phyloP scores from a whole-genome alignment of 2,329 filamentous ascomycete genomes.

The Scedosporium boydii region DNA sequence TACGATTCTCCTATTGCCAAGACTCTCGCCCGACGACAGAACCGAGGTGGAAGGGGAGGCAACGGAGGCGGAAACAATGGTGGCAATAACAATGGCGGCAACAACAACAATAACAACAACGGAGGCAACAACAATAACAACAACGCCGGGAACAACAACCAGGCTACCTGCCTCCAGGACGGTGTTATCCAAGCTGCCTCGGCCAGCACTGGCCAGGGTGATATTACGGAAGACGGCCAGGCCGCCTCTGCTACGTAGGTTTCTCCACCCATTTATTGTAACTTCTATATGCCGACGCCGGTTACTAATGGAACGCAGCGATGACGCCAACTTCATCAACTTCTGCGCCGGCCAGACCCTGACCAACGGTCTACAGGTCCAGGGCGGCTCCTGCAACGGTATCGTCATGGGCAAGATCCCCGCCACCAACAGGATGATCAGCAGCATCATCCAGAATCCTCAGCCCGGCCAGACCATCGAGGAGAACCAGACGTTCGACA shows the following conservation, averaged over 20 bases:
- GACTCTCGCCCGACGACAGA: conserved; percentile 32
- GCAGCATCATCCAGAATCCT: conserved; percentile 43
- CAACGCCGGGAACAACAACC: conserved; percentile 7
- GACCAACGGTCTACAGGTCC: conserved; percentile 52
- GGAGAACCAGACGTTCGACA: conserved; percentile 39
- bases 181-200: not conserved
- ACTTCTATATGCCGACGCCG: conserved; percentile 10
- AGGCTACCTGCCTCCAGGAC: conserved; percentile 6
- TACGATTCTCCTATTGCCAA: conserved; percentile 25
- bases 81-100: conserved; percentile 9
- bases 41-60: conserved; percentile 15
- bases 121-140: conserved; percentile 11
- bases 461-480: conserved; percentile 38
- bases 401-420: conserved; percentile 56
- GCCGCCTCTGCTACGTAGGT: conserved; percentile 42
- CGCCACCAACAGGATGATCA: conserved; percentile 44
- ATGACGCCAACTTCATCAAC: conserved; percentile 54
- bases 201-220: not conserved
- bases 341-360: conserved; percentile 44
- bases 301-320: conserved; percentile 26
- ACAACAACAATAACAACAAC: conserved; percentile 12
- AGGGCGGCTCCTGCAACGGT: conserved; percentile 53
- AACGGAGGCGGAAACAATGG: conserved; percentile 10
- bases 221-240: conserved; percentile 26
- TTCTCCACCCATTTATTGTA: conserved; percentile 3